A percentile compares a stretch with the other conserved stretches of the same genome.
These are phyloP conservation scores for Escovopsis weberi DNA, from an alignment of 2,329 filamentous ascomycete genomes.

Conservation along the genomic window DNA sequence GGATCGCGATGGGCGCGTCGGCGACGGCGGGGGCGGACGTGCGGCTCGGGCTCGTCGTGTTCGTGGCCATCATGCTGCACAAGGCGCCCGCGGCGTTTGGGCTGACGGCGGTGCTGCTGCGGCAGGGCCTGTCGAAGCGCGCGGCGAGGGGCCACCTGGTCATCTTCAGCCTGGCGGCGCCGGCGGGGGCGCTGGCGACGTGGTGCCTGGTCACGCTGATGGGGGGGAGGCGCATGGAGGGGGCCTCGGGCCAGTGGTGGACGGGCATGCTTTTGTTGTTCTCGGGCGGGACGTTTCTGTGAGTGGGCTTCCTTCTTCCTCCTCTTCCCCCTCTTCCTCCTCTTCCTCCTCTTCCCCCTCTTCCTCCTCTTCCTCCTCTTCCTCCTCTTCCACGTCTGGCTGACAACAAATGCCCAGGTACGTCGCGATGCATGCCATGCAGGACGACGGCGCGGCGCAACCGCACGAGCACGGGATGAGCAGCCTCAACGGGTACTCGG, in stretches of 20 bases:
- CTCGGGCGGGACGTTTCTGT: conserved; percentile 91
- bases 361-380: too few species aligned
- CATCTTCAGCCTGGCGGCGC: conserved; percentile 83
- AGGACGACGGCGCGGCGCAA: conserved; percentile 48
- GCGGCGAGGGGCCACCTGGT: conserved; percentile 72
- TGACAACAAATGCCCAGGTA: conserved; percentile 42
- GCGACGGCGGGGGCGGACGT: conserved; percentile 55
- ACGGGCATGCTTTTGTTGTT: conserved; percentile 92
- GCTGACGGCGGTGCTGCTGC: conserved; percentile 75
- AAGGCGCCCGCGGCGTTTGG: conserved; percentile 95
- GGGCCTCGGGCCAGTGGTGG: conserved; percentile 62
- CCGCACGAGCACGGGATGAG: conserved; percentile 35
- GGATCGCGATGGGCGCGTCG: conserved; percentile 88
- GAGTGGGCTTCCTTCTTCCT: conserved; percentile 23
- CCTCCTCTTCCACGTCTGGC: background rate
- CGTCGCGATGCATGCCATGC: conserved; percentile 97
- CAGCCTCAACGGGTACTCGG: conserved; percentile 38
- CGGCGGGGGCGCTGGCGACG: conserved; percentile 69
- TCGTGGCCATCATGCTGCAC: conserved; percentile 92
- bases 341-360: too few species aligned
- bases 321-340: too few species aligned
- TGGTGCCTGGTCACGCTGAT: conserved; percentile 66
- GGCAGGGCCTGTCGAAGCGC: conserved; percentile 80
- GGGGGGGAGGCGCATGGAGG: conserved; percentile 43
- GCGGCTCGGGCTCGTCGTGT: conserved; percentile 78